Evolutionary conservation across 2,329 filamentous ascomycete species (phyloP), one percentile per base, ranked within the genome.

Genomic region (Aspergillus chevalieri): DNA sequence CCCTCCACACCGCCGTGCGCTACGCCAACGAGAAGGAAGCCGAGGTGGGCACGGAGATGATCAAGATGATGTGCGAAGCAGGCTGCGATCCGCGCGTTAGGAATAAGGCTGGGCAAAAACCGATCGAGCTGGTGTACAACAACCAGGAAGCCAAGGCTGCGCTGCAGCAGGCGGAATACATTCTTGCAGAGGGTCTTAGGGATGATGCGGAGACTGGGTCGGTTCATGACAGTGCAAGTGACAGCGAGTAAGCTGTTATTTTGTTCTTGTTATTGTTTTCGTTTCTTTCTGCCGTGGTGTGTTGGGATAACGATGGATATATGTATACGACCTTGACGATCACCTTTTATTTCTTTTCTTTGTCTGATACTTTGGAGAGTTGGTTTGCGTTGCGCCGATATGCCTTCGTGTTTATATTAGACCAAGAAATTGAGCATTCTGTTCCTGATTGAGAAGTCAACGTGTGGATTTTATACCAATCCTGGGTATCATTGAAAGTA

Each of bases 31-130:
- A 76, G 43, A 73, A 74, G 51, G 70, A 75, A 47, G 51, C 65
- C 21, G 64, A 70, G 26, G 51, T 75, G 6, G 73, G 72, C 10
- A 54, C 65, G 21, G 71, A 67, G 28, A 75, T 76, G 73, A 67
- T 74, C 52, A 69, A 70, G 53, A 76, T 76, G 73, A 72, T 75
- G 67, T 72, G 72, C 50, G 73, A 76, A 43, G 73, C 73, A 22
- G 73, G 73, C 42, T 74, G 72, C 50, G 73, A 75, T 57, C 72
- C 73, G 7, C 68, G 74, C 33, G 70, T 76, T 48, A 66, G 69
- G 53, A 76, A 77, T 56, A 74, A 74, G 56, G 69, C 73, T 47
- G 68, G 70, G 24, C 69, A 74, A 47, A 77, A 75, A 50, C 70
- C 74, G 1, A 62, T 64, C 1, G 71, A 76, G 41, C 58, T 76